These are phyloP conservation scores for Saccharomyces eubayanus DNA, from an alignment of 805 yeast species.

Conservation along the genomic window DNA sequence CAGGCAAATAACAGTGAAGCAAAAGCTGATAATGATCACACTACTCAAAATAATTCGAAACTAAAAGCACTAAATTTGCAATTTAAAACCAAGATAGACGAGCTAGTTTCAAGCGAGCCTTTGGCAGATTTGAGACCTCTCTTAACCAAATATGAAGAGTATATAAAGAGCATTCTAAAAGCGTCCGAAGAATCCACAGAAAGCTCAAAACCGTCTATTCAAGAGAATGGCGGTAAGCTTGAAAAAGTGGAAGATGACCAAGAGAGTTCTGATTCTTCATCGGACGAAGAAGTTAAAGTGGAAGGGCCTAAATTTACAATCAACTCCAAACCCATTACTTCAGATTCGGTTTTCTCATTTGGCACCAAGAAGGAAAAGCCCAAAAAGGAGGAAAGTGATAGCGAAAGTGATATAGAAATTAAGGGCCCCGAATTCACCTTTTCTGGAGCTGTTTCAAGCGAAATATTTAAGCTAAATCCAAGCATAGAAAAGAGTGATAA, in stretches of 20 bases:
- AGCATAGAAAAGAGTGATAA: constrained; percentile 5
- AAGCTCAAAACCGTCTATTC: background rate
- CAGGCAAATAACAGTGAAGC: constrained; percentile 2
- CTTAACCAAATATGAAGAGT: constrained; percentile 51
- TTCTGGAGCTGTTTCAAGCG: constrained; percentile 28
- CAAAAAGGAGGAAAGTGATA: constrained; percentile 23
- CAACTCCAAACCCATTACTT: constrained; percentile 39
- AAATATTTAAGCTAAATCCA: constrained; percentile 29
- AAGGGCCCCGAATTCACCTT: constrained; percentile 38
- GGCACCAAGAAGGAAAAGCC: constrained; percentile 20
- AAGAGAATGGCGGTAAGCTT: background rate
- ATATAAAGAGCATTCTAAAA: constrained; percentile 34
- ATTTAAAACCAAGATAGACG: constrained; percentile 43
- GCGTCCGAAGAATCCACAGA: background rate
- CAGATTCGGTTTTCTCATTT: constrained; percentile 44
- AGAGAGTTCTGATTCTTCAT: constrained; percentile 29
- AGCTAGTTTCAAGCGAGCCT: constrained; percentile 37
- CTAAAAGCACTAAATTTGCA: constrained; percentile 58
- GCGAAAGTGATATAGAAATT: constrained; percentile 27
- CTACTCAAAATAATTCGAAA: constrained; percentile 34
- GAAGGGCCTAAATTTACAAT: constrained; percentile 65
- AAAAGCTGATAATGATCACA: constrained; percentile 15
- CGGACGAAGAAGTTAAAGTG: constrained; percentile 55
- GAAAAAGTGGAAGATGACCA: constrained; percentile 11
- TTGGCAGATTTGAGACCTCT: constrained; percentile 49